Evolutionary conservation across 2,329 filamentous ascomycete species (phyloP).

Genomic region (Paracorniculantispora psalliotae): DNA sequence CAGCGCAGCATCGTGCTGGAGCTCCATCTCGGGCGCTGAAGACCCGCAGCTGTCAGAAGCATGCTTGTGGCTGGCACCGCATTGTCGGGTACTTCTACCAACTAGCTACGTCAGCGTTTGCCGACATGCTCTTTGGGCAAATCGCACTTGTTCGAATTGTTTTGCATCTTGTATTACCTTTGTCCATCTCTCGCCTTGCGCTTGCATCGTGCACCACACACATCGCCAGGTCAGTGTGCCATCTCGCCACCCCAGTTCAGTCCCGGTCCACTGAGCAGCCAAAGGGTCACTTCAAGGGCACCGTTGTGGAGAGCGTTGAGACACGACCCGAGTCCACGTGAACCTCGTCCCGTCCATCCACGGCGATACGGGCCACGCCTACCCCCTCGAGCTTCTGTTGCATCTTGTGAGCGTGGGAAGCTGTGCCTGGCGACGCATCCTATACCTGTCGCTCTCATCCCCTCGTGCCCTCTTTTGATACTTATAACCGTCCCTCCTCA

Average conservation of each 20-base stretch:
- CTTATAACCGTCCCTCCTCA: background rate
- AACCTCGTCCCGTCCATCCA: slow-evolving; percentile 4
- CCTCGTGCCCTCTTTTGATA: background rate
- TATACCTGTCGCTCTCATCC: background rate
- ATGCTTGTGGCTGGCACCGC: background rate
- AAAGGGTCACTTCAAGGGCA: background rate
- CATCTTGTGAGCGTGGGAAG: background rate
- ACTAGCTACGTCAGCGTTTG: background rate
- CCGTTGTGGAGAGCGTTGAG: slow-evolving; percentile 10
- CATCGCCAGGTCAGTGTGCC: background rate
- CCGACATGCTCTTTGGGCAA: background rate
- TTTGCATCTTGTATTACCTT: background rate
- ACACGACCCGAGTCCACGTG: slow-evolving; percentile 9
- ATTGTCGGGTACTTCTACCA: background rate
- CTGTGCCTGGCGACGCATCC: background rate
- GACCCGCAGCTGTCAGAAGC: slow-evolving; percentile 6
- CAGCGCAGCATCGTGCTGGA: background rate
- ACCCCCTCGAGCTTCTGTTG: background rate
- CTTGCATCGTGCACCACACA: background rate
- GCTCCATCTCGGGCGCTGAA: background rate
- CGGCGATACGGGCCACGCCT: slow-evolving; percentile 6
- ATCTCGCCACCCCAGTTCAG: background rate
- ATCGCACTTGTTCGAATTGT: background rate
- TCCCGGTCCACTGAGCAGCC: background rate
- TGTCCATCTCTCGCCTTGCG: background rate